phyloP scores from a whole-genome alignment of 2,329 filamentous ascomycete species.

The Rhynchosporium graminicola region DNA sequence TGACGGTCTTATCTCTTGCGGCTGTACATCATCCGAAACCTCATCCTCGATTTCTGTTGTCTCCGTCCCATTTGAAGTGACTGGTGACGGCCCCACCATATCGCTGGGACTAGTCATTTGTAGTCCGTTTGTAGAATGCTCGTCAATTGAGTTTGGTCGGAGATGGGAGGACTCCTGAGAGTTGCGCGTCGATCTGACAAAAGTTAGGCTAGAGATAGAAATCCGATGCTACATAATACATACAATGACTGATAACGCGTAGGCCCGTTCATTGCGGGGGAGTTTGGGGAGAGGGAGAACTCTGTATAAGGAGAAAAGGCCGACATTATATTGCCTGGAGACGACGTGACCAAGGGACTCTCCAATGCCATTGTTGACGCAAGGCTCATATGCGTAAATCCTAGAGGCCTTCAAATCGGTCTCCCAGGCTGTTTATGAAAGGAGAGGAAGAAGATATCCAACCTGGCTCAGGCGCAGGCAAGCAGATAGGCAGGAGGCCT shows the following conservation, averaged over 20 bases:
- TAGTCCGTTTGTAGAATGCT: constrained; percentile 35
- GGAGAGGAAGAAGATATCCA: constrained; percentile 19
- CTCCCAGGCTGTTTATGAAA: constrained; percentile 26
- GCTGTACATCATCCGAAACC: constrained; percentile 58
- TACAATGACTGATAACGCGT: constrained; percentile 56
- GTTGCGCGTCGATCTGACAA: constrained; percentile 47
- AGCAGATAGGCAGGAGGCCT: constrained; percentile 20
- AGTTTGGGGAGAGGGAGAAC: constrained; percentile 56
- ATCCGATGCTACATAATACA: constrained; percentile 33
- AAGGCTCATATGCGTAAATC: constrained; percentile 29
- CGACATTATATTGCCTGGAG: constrained; percentile 56
- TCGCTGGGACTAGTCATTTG: constrained; percentile 64
- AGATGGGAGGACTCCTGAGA: constrained; percentile 51
- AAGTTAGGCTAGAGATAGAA: constrained; percentile 12
- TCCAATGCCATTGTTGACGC: constrained; percentile 56
- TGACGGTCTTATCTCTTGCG: constrained; percentile 38
- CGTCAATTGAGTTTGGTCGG: constrained; percentile 50
- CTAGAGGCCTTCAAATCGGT: constrained; percentile 24
- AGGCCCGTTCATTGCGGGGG: constrained; percentile 46
- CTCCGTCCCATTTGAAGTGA: constrained; percentile 82
- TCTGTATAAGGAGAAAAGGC: constrained; percentile 55
- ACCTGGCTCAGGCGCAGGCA: constrained; percentile 24
- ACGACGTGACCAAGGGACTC: constrained; percentile 62
- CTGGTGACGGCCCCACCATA: constrained; percentile 77
- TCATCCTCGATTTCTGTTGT: constrained; percentile 85